These are phyloP conservation scores for Hermanozyma aechmeae DNA, from an alignment of 805 yeast genomes.

Conservation along the genomic window DNA sequence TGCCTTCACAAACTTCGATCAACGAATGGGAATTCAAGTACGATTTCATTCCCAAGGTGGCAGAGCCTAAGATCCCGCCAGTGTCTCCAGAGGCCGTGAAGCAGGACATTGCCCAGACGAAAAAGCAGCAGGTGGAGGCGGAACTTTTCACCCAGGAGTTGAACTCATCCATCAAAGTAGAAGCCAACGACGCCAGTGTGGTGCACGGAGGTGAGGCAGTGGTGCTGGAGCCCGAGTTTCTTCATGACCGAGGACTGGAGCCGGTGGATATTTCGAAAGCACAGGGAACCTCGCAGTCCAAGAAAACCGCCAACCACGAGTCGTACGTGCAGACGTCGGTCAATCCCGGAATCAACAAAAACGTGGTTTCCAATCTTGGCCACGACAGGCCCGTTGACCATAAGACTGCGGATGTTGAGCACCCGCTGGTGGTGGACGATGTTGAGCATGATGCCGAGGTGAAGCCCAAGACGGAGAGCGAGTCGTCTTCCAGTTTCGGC, in stretches of 20 bases:
- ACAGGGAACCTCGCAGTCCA: conserved; percentile 4
- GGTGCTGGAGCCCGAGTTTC: conserved; percentile 25
- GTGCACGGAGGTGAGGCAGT: conserved; percentile 36
- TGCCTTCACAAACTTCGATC: conserved; percentile 39
- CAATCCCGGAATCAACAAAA: conserved; percentile 31
- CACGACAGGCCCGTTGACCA: conserved; percentile 25
- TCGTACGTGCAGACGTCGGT: conserved; percentile 32
- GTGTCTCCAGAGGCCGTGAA: conserved; percentile 39
- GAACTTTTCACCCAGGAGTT: conserved; percentile 27
- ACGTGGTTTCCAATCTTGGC: conserved; percentile 26
- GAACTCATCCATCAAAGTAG: conserved; percentile 30
- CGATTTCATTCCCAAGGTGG: conserved; percentile 33
- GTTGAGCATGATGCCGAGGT: conserved; percentile 26
- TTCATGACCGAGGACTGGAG: conserved; percentile 26
- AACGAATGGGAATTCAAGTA: conserved; percentile 42
- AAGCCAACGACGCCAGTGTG: conserved; percentile 32
- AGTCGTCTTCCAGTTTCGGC: conserved; percentile 3
- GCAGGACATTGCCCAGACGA: conserved; percentile 38
- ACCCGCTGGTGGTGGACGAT: conserved; percentile 25
- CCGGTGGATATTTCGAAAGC: conserved; percentile 23
- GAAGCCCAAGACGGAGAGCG: too few species aligned
- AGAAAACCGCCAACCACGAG: conserved; percentile 28
- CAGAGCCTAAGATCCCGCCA: conserved; percentile 35
- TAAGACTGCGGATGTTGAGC: conserved; percentile 21
- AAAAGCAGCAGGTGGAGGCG: conserved; percentile 25